Evolutionary conservation across 2,329 filamentous ascomycete species (phyloP), one percentile per base, ranked within the genome.

Genomic region (Chaetothyriales sp.): DNA sequence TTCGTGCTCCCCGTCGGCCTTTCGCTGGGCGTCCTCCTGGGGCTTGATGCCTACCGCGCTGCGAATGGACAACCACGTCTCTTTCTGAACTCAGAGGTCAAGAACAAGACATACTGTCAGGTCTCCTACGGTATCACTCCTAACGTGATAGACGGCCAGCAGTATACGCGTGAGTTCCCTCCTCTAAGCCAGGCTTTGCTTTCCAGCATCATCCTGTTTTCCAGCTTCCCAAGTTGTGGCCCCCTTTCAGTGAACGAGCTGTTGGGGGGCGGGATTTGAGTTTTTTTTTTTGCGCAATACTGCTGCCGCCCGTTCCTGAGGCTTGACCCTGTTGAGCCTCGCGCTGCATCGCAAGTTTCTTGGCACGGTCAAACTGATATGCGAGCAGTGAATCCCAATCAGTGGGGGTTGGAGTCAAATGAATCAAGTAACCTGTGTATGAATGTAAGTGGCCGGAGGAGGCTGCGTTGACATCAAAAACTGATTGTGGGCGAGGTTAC

Each of bases 341-440:
- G 18, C 29, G n/a, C 19, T 40, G 28, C 18, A 5, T 5, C 33
- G 15, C 43, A 40, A 40, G 33, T 40, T 15, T 15, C 33, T 40
- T 40, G 33, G 33, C 33, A 15, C 13, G 33, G 33, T 15, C 51
- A 28, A 20, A 40, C 50, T 56, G 51, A 54, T 51, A n/a, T 5
- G 18, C n/a, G 33, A 19, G 22, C 52, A 77, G 75, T 77, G 51
- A 77, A 78, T 59, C 75, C 76, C 46, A 78, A 78, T 57, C 75
- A 77, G 63, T 78, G 75, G 75, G 73, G 73, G 51, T 69, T 72
- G 60, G 57, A 65, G 19, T 58, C 64, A 10, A 65, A 65, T 43
- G 52, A 54, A 43, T 50, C 51, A 43, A 51, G 51, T 15, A 59
- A 62, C 18, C 61, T 78, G 22, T 78, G 76, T 62, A 69, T 78